Base-by-base conservation (phyloP, 352 stramenopile species). In the Pythium monospermum region DNA sequence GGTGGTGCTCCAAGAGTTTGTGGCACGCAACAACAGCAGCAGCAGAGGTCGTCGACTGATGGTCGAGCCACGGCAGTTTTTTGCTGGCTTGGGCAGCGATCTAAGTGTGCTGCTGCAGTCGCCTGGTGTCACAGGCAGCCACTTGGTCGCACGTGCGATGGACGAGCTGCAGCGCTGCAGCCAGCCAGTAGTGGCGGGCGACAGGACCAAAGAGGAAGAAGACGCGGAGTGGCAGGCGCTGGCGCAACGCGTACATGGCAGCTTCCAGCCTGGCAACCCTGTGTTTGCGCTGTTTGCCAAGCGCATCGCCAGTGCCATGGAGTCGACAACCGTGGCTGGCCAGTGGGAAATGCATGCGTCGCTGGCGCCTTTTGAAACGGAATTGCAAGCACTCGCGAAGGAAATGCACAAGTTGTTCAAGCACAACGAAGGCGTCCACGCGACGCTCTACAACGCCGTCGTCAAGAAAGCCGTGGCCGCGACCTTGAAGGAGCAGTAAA, bases 361-460 rank as follows among this genome's bases (percentile, higher is more conserved):
- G 21, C 59, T 91, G 19, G 48, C 59, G 8, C 62, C 71, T 10
- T 87, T 87, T 47, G 67, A 67, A 1, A 25, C 37, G 0, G 72
- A 88, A 19, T 62, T 91, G 12, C 48, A 42, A 11, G 64, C 66
- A 26, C 28, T 76, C 12, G 71, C 55, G 16, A 25, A 28, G 12
- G 48, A 49, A 22, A 49, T 86, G 28, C 61, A 50, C 28, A 68
- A 66, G 30, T 59, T 91, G 16, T 70, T 64, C n/a, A 68, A 73
- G 53, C 80, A 87, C 66, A 91, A 91, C 37, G 73, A 89, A 45
- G 65, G 43, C 10, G 76, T 87, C 16, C 69, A 87, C 39, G 77
- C 66, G 26, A 53, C 69, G 8, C 56, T 82, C 23, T 91, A 91
- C 73, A 91, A 87, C 51, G 27, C 38, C 11, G 6, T 37, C 18